Evolutionary conservation across 2,329 filamentous ascomycete genomes (phyloP).

Genomic region (Chaetomium sp.): DNA sequence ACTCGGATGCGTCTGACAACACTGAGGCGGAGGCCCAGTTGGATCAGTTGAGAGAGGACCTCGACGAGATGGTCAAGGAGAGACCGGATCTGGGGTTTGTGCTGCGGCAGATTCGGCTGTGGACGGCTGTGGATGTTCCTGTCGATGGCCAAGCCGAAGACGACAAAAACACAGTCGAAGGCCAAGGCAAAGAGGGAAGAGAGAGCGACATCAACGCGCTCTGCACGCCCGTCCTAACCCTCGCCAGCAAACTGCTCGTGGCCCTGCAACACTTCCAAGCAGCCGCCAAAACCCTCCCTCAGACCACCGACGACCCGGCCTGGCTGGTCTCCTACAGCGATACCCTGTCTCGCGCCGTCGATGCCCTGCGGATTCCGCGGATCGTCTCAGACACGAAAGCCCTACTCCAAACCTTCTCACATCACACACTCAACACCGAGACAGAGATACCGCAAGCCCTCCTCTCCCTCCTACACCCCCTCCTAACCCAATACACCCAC

Average conservation of each 20-base stretch:
- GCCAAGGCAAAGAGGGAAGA: too few species aligned
- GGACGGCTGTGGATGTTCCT: constrained; percentile 37
- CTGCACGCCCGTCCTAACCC: constrained; percentile 51
- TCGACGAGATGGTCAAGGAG: constrained; percentile 38
- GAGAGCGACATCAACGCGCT: constrained; percentile 37
- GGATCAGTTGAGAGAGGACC: constrained; percentile 31
- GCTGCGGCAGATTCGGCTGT: constrained; percentile 59
- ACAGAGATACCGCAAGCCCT: constrained; percentile 42
- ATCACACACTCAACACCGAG: constrained; percentile 35
- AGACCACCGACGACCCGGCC: constrained; percentile 51
- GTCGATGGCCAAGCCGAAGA: too few species aligned
- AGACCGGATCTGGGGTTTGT: constrained; percentile 58
- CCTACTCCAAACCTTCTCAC: constrained; percentile 34
- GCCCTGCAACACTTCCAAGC: constrained; percentile 67
- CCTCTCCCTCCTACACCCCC: constrained; percentile 58
- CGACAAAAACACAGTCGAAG: too few species aligned
- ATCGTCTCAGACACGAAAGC: constrained; percentile 40
- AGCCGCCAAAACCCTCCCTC: constrained; percentile 46
- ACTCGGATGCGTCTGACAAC: constrained; percentile 35
- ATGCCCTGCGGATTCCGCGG: constrained; percentile 52
- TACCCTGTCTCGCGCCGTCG: constrained; percentile 46
- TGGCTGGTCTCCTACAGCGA: constrained; percentile 57
- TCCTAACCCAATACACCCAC: constrained; percentile 67
- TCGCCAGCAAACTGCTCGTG: constrained; percentile 72
- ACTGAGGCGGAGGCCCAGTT: constrained; percentile 33